A percentile compares a stretch with the other conserved stretches of the same genome.
phyloP scores from a whole-genome alignment of 106 monocot genomes.

The Allium fistulosum region DNA sequence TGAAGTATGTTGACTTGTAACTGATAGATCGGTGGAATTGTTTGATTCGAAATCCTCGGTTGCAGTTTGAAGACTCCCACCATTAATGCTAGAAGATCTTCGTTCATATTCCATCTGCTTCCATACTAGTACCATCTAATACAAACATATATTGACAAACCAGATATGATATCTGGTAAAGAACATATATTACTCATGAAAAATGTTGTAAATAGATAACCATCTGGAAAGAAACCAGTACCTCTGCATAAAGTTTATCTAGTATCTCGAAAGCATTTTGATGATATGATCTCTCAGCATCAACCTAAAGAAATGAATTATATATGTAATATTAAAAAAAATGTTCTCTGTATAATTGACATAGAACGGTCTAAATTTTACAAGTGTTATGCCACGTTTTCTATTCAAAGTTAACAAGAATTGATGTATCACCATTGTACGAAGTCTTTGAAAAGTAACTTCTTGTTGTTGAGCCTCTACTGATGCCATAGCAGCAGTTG shows the following conservation, averaged over 20 bases:
- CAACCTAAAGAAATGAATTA: slow-evolving; percentile 47
- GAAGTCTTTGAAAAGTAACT: slow-evolving; percentile 68
- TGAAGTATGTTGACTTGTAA: slow-evolving; percentile 17
- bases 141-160: slow-evolving; percentile 3
- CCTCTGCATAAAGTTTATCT: slow-evolving; percentile 72
- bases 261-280: slow-evolving; percentile 54
- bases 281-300: slow-evolving; percentile 89
- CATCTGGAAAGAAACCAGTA: slow-evolving; percentile 9
- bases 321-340: background rate
- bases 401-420: slow-evolving; percentile 1
- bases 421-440: slow-evolving; percentile 42
- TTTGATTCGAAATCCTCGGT: slow-evolving; percentile 17
- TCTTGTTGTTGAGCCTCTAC: slow-evolving; percentile 78
- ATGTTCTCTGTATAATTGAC: background rate
- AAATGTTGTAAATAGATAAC: background rate
- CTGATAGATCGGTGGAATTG: slow-evolving; percentile 11
- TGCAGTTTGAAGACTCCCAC: slow-evolving; percentile 12
- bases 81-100: slow-evolving; percentile 11
- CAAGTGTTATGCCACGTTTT: background rate
- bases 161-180: background rate
- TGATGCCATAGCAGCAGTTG: slow-evolving; percentile 80
- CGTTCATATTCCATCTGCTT: slow-evolving; percentile 20
- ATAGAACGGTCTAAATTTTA: background rate
- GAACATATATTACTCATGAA: background rate
- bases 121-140: slow-evolving; percentile 61